A percentile compares a stretch with the other conserved stretches of the same genome.
Conservation (phyloP, 768 basidiomycete genomes). For the Megacollybia marginata region DNA sequence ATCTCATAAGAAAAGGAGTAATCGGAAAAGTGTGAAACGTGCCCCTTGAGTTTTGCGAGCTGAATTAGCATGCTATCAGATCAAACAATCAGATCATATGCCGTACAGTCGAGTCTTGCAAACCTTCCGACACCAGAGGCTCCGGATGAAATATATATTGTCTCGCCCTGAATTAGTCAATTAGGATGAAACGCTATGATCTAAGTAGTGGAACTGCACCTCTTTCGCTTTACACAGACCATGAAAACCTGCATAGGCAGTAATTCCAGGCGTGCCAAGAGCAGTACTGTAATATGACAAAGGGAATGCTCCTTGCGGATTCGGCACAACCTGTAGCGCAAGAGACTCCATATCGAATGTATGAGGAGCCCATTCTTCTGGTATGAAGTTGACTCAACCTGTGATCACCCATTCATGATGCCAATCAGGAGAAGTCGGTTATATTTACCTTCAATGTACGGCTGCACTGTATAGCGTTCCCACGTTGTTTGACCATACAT, state of each 20-base stretch:
- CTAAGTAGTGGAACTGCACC: no score
- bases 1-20: no score
- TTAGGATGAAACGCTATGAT: no score
- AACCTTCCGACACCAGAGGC: background rate
- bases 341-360: slow-evolving; percentile 1
- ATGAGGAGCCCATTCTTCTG: background rate
- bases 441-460: slow-evolving; percentile 3
- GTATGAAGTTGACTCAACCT: slow-evolving; percentile 1
- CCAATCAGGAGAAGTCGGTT: background rate
- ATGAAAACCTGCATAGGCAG: background rate
- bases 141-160: background rate
- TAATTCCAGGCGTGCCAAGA: background rate
- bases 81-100: background rate
- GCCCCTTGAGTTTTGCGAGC: slow-evolving; percentile 1
- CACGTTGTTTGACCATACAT: slow-evolving; percentile 5
- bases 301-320: slow-evolving; percentile 1
- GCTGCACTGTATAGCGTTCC: slow-evolving; percentile 7
- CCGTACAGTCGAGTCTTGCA: background rate
- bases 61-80: background rate
- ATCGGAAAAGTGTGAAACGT: background rate
- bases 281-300: background rate
- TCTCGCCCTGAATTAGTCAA: background rate
- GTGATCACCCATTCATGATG: background rate
- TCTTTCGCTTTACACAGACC: background rate
- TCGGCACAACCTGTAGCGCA: background rate